A percentile compares a stretch with the other conserved stretches of the same genome.
phyloP scores from a whole-genome alignment of 805 yeast species.

The Teunomyces atbi region DNA sequence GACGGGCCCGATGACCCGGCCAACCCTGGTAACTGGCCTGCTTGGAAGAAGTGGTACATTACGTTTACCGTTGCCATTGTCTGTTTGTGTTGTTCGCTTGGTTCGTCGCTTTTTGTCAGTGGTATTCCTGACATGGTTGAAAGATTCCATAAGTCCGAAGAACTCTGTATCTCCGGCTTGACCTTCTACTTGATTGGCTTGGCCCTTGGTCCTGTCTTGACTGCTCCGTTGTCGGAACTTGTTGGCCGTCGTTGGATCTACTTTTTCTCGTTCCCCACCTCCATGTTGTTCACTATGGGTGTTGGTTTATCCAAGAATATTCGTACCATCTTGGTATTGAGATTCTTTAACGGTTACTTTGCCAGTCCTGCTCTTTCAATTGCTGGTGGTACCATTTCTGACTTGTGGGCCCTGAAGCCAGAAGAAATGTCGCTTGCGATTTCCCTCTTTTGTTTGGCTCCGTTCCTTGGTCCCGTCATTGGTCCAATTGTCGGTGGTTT shows the following conservation, averaged over 20 bases:
- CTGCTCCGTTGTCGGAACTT: conserved; percentile 71
- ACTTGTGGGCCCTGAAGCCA: conserved; percentile 58
- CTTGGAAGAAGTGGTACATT: conserved; percentile 58
- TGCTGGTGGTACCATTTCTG: conserved; percentile 82
- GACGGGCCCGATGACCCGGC: conserved; percentile 60
- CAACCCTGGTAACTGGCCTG: conserved; percentile 70
- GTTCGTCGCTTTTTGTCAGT: conserved; percentile 69
- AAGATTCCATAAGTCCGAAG: conserved; percentile 54
- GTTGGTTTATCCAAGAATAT: conserved; percentile 65
- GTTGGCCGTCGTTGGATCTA: conserved; percentile 68
- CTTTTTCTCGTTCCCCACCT: conserved; percentile 55
- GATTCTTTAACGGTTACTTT: conserved; percentile 72
- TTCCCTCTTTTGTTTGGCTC: conserved; percentile 75
- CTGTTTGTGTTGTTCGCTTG: conserved; percentile 71
- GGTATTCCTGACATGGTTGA: conserved; percentile 56
- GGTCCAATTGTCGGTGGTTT: conserved; percentile 77
- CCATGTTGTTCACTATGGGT: conserved; percentile 74
- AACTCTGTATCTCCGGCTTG: conserved; percentile 63
- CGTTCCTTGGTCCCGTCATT: conserved; percentile 76
- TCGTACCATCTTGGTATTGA: conserved; percentile 57
- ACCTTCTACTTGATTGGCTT: conserved; percentile 71
- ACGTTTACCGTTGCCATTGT: conserved; percentile 64
- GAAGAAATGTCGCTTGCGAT: conserved; percentile 69
- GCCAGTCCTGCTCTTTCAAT: conserved; percentile 83
- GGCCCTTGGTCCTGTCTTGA: conserved; percentile 66